phyloP scores from a whole-genome alignment of 768 basidiomycete species.

The Chalciporus piperatus region DNA sequence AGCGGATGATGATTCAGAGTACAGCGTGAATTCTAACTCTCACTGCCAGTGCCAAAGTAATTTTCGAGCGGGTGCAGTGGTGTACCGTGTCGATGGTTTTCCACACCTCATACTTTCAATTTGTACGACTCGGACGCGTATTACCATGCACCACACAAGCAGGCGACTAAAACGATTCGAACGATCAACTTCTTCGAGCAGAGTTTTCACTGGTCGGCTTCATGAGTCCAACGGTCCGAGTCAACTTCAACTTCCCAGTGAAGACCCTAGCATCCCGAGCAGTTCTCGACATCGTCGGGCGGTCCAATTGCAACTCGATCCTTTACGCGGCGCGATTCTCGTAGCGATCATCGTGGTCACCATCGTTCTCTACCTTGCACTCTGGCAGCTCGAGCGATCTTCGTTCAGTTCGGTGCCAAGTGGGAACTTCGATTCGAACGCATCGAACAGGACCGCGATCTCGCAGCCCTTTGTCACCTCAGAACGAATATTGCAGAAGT shows the following conservation, averaged over 20 bases:
- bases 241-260: neutral
- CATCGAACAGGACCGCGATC: neutral
- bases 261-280: neutral
- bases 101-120: too few species aligned
- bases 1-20: too few species aligned
- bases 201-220: neutral
- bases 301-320: neutral
- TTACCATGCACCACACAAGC: constrained; percentile 17
- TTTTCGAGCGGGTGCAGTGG: too few species aligned
- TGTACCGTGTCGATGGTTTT: too few species aligned
- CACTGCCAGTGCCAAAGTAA: too few species aligned
- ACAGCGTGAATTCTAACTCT: too few species aligned
- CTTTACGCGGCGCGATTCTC: constrained; percentile 14
- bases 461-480: neutral
- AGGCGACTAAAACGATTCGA: constrained; percentile 15
- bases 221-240: neutral
- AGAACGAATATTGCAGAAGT: neutral
- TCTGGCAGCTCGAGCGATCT: constrained; percentile 17
- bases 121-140: neutral
- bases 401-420: constrained; percentile 3
- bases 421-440: neutral
- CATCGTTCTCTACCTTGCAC: constrained; percentile 21
- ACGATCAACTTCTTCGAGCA: constrained; percentile 5
- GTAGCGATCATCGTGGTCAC: constrained; percentile 17
- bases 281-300: constrained; percentile 3